A percentile compares a stretch with the other conserved stretches of the same genome.
Conservation (phyloP, 371 early-diverging fungal species). For the Mucor plumbeus region DNA sequence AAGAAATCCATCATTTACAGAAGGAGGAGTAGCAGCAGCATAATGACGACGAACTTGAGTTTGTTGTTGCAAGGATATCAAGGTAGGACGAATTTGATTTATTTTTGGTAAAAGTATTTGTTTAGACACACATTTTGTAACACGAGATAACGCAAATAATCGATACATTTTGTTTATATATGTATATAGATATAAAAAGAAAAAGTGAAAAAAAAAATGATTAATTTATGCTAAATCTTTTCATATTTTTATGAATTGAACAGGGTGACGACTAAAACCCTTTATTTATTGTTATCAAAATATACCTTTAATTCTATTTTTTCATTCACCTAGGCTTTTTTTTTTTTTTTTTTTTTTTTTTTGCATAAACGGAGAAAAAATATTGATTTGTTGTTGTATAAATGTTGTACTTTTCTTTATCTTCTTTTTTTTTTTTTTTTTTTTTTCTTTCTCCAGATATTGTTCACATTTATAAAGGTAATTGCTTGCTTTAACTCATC, state of each 20-base stretch:
- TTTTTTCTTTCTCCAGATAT: too few relatives aligned
- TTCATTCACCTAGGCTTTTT: not conserved
- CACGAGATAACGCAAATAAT: constrained; percentile 26
- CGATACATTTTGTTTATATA: constrained; percentile 38
- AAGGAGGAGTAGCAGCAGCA: not conserved
- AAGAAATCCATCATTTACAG: constrained; percentile 37
- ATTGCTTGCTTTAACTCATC: too few relatives aligned
- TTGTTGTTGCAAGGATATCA: constrained; percentile 19
- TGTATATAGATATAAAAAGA: constrained; percentile 11
- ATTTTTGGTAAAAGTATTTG: constrained; percentile 23
- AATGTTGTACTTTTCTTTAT: too few relatives aligned
- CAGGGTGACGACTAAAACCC: not conserved
- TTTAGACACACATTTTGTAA: constrained; percentile 26
- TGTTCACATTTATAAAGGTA: too few relatives aligned
- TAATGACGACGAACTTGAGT: not conserved
- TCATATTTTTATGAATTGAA: not conserved
- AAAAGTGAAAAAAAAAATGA: not conserved
- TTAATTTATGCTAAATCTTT: not conserved
- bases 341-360: too few relatives aligned
- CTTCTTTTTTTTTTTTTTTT: too few relatives aligned
- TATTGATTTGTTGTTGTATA: too few relatives aligned
- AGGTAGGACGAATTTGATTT: constrained; percentile 28
- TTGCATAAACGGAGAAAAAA: not conserved
- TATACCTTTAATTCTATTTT: too few relatives aligned
- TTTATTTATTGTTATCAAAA: not conserved